Percentiles rank a stretch among this genome's conserved stretches.
Conservation (phyloP, 345 rosid species). For the Brassica carinata region DNA sequence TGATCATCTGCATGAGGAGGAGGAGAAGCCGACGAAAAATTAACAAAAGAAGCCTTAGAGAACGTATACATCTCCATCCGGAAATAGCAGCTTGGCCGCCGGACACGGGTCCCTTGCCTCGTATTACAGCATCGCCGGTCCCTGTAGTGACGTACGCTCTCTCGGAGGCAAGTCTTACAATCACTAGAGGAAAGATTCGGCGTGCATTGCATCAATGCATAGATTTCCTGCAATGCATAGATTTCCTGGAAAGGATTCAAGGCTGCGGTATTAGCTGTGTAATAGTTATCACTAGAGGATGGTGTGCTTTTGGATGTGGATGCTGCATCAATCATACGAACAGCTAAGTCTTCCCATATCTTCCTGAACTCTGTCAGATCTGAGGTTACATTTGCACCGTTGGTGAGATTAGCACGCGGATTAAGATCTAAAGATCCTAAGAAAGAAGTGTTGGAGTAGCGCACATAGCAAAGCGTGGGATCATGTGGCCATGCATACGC, state of each 20-base stretch:
- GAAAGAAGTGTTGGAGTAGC: not conserved
- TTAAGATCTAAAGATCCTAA: not conserved
- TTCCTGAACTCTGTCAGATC: not conserved
- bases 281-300: not conserved
- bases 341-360: not conserved
- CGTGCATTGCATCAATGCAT: not conserved
- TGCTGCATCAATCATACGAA: not conserved
- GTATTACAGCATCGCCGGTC: not conserved
- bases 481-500: not conserved
- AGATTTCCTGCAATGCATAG: not conserved
- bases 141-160: not conserved
- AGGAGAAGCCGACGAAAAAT: not conserved
- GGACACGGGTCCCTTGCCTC: not conserved
- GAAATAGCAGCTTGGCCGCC: not conserved
- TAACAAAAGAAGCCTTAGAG: not conserved
- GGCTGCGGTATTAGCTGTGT: not conserved
- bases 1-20: not conserved
- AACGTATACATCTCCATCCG: not conserved
- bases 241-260: not conserved
- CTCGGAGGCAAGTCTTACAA: not conserved
- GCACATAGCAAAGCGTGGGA: not conserved
- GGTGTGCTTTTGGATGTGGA: not conserved
- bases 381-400: not conserved
- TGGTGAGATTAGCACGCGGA: not conserved
- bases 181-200: not conserved